Base-by-base conservation (phyloP, 345 rosid genomes). In the Tarenaya hassleriana region DNA sequence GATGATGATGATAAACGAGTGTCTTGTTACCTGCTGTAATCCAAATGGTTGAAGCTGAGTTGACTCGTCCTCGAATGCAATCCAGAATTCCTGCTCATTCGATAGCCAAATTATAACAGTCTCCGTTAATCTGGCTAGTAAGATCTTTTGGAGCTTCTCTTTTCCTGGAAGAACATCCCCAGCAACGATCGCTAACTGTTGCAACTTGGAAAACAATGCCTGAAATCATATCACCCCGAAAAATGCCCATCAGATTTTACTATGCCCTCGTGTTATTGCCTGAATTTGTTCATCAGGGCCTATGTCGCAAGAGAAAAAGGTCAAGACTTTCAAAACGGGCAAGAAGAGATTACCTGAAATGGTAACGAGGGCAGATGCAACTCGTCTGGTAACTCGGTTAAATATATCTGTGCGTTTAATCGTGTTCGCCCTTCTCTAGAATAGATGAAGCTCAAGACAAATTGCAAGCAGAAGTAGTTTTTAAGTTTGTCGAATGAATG, bases 91-190 rank as follows among this genome's bases (percentile, higher is more conserved):
- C 49, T 88, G 88, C 67, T 92, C 98, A 57, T 88, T 75, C 10
- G 95, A 83, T 60, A 92, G 64, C 98, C 98, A 91, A 62, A 92
- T 92, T 38, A 92, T 70, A 50, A 92, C 95, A 10, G 97, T 92
- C 69, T 92, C 98, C 0, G 98, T 92, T 54, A 92, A 69, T 71
- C 97, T 83, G 18, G 98, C 96, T 10, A 92, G 91, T 69, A 92
- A 69, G 66, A 74, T 71, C 69, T 92, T 92, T 64, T 92, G 98
- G 63, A 92, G 71, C 63, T 85, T 92, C 62, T 88, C 98, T 75
- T 74, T 92, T 39, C 91, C 97, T 34, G 73, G 78, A 35, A 92
- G 72, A 47, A 92, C 90, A 72, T 92, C 97, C 24, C 97, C 98
- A 35, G 98, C 97, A 41, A 92, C 88, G 33, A 76, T 81, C 38